These are phyloP conservation scores for Barbatosphaeria neglecta DNA, from an alignment of 495 filamentous ascomycete species.

Conservation along the genomic window DNA sequence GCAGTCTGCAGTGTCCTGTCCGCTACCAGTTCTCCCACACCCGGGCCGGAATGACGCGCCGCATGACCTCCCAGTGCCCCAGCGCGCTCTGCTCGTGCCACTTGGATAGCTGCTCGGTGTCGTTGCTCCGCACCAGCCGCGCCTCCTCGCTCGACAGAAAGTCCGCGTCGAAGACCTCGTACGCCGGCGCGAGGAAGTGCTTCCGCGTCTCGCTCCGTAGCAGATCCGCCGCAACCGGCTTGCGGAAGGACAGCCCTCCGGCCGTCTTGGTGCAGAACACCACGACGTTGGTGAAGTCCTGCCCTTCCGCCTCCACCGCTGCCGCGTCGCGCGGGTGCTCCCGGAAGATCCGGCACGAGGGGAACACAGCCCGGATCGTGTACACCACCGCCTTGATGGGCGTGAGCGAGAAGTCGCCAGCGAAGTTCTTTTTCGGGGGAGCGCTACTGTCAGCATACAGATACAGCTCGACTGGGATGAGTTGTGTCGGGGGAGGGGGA, in stretches of 20 bases:
- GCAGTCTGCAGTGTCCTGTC: no score
- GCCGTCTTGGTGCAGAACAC: conserved; percentile 54
- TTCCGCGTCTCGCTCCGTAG: conserved; percentile 58
- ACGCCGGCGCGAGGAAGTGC: conserved; percentile 57
- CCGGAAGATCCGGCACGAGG: conserved; percentile 71
- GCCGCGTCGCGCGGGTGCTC: conserved; percentile 48
- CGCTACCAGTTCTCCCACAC: conserved; percentile 86
- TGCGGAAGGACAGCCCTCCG: conserved; percentile 49
- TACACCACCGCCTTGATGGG: conserved; percentile 58
- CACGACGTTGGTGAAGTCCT: conserved; percentile 85
- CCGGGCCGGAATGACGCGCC: conserved; percentile 60
- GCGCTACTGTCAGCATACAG: no score
- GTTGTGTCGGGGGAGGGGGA: no score
- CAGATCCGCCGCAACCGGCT: conserved; percentile 53
- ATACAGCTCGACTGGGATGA: no score
- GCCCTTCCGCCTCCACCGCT: conserved; percentile 24
- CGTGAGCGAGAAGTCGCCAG: conserved; percentile 73
- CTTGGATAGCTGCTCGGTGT: conserved; percentile 48
- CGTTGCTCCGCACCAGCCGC: conserved; percentile 40
- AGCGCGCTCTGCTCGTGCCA: conserved; percentile 65
- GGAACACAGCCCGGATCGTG: conserved; percentile 63
- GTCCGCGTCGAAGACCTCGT: conserved; percentile 52
- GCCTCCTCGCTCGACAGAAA: conserved; percentile 26
- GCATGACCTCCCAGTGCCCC: conserved; percentile 87
- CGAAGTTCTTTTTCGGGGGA: conserved; percentile 92